Base-by-base conservation (phyloP, 75 land plant genomes). In the Pinus albicaulis region DNA sequence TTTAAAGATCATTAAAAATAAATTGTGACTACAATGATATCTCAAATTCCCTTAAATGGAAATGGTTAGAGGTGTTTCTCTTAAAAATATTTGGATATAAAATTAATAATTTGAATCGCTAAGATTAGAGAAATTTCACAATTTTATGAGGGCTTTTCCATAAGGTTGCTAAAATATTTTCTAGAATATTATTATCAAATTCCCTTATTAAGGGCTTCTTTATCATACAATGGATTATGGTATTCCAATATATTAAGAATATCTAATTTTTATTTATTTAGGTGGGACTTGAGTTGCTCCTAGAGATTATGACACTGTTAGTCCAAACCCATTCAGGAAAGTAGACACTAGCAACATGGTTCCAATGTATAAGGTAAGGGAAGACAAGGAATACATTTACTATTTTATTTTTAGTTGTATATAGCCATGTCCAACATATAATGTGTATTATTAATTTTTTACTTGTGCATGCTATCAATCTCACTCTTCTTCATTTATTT, bases 201-300 rank as follows among this genome's bases (percentile, higher is more conserved):
- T 20, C 41, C 44, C 22, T 55, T 1, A 13, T 41, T 34, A 16
- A 55, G 11, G 24, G 20, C 71, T 28, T 23, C 20, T 53, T 24
- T 19, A 16, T 3, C 19, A 23, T 77, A n/a, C 3, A 26, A 74
- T 58, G 61, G 74, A 72, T 57, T 74, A 4, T 58, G 53, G 15
- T 34, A 17, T 62, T 25, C 28, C 5, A 26, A 38, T 59, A 31
- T 23, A 68, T 24, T 38, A n/a, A 11, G 44, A 25, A 28, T 23
- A 22, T 48, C 44, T 75, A 10, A 53, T 62, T 38, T 64, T 48
- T 57, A 58, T 26, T 59, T 2, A 59, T 48, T 28, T 73, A 95
- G 98, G 99, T 96, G 74, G 99, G 99, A 19, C 79, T 94, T 57
- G 99, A 96, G 79, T 96, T 59, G 95, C 90, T 80, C 95, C 99